Conservation (phyloP, 345 rosid species). For the Cardamine chenopodiifolia region DNA sequence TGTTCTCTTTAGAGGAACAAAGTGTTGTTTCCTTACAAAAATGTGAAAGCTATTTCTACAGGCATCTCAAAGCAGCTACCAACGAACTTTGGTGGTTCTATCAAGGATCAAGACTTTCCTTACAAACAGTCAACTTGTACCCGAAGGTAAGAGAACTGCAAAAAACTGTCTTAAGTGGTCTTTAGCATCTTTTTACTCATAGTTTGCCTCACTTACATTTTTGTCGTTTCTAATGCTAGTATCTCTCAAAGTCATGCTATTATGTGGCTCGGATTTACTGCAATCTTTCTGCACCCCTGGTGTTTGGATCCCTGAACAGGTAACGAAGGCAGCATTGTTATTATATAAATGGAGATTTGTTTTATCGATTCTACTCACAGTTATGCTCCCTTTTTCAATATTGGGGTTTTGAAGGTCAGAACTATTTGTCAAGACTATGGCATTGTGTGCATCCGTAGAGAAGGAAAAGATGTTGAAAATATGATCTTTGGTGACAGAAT, state of each 20-base stretch:
- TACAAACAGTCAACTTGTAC: slow-evolving; percentile 35
- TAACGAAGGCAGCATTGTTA: slow-evolving; percentile 7
- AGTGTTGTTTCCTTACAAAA: slow-evolving; percentile 7
- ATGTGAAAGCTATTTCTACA: slow-evolving; percentile 38
- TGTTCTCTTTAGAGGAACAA: not conserved
- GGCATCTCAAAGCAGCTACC: slow-evolving; percentile 77
- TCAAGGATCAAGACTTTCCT: slow-evolving; percentile 61
- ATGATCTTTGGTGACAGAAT: slow-evolving; percentile 55
- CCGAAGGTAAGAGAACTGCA: slow-evolving; percentile 49
- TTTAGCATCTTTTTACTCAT: not conserved
- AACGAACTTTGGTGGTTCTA: slow-evolving; percentile 64
- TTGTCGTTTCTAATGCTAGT: slow-evolving; percentile 45
- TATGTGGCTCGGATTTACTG: slow-evolving; percentile 93
- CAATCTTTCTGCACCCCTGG: slow-evolving; percentile 77
- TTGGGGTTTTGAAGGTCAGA: slow-evolving; percentile 52
- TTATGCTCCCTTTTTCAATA: not conserved
- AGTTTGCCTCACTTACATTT: not conserved
- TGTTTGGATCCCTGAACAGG: slow-evolving; percentile 90
- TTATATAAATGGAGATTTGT: slow-evolving; percentile 5
- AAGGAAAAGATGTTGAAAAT: slow-evolving; percentile 70
- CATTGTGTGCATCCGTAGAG: slow-evolving; percentile 82
- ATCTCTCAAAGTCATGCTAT: slow-evolving; percentile 74
- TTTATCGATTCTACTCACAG: slow-evolving; percentile 1
- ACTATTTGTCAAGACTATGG: slow-evolving; percentile 76
- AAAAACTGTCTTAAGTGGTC: not conserved